Base-by-base conservation (phyloP, 2,329 filamentous ascomycete genomes). In the Venturia carpophila region DNA sequence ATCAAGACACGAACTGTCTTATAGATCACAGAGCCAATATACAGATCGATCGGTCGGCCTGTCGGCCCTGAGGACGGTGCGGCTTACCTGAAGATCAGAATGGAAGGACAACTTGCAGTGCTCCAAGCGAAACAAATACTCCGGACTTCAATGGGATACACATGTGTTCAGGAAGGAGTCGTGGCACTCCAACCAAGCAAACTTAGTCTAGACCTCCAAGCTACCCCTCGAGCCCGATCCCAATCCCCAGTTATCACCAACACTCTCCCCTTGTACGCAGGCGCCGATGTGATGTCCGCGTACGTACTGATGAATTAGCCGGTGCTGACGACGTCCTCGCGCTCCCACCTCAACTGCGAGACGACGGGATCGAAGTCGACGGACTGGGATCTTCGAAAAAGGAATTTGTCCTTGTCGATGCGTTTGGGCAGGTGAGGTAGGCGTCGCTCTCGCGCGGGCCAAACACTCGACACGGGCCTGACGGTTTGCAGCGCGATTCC, bases 351-450 rank as follows among this genome's bases (percentile, higher is more conserved):
- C 1, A 34, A 6, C 17, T 55, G 24, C 49, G 49, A 21, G 5
- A 55, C 49, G 27, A 30, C 49, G 15, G 49, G 49, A 30, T 55
- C 49, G 27, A 30, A 55, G 49, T 55, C 49, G 49, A 55, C 49
- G 43, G 17, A 47, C n/a, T 47, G 43, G 43, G 43, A 15, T 47
- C 43, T 5, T 15, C 43, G 21, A 55, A 34, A 24, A 34, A 55
- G 13, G 27, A 55, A 55, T 55, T 24, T 15, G 49, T 55, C 4
- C 49, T 13, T 6, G 24, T 55, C 1, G 49, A 55, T 15, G 49
- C 24, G 3, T 34, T 30, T 30, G 24, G 24, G 21, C 24, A 55
- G 13, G 24, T 55, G 49, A 55, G 49, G 19, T 55, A 55, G 11
- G 49, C 49, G 27, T 9, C 49, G 24, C 24, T 55, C 49, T 11